Base-by-base conservation (phyloP, 441 rosid species). In the Macaranga tanarius region DNA sequence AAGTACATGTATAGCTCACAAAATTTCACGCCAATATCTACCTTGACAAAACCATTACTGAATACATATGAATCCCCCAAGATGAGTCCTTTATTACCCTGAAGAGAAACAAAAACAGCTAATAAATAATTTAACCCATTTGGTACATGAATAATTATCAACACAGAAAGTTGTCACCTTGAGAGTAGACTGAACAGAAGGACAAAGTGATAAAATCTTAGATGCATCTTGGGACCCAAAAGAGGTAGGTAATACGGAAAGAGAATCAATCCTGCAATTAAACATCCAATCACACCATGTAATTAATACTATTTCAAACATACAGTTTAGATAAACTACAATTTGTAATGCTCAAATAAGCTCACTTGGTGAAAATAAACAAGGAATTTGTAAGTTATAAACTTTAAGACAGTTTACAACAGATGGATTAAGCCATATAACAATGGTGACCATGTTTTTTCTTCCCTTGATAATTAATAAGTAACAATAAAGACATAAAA, bases 41-140 rank as follows among this genome's bases (percentile, higher is more conserved):
- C 99, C 97, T 90, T 92, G 73, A 95, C 79, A 82, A 91, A 95
- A 62, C 80, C 85, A 86, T 76, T 79, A 85, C 99, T 92, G 80
- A 95, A 76, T 72, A 92, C 79, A 78, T 77, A 92, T 40, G 96
- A 87, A 51, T 90, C 93, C 34, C 90, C 95, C 84, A 91, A 50
- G 73, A 90, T 81, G 71, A 92, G 86, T 47, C 84, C 95, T 81
- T 89, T 91, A 69, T 88, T 84, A 78, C 78, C 87, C 99, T 95
- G 88, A 75, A 79, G 76, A 61, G 26, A 65, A 73, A 81, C 65
- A 74, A 19, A 61, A 74, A 74, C 57, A 67, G 70, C 56, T 73
- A 62, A 66, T 23, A 73, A 56, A 51, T 73, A 71, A 66, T 54
- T 73, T 48, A 77, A 48, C 38, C 7, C 45, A 72, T 64, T 55